Evolutionary conservation across 192 early-diverging fungal genomes (phyloP).

Genomic region (Coemansia sp.): DNA sequence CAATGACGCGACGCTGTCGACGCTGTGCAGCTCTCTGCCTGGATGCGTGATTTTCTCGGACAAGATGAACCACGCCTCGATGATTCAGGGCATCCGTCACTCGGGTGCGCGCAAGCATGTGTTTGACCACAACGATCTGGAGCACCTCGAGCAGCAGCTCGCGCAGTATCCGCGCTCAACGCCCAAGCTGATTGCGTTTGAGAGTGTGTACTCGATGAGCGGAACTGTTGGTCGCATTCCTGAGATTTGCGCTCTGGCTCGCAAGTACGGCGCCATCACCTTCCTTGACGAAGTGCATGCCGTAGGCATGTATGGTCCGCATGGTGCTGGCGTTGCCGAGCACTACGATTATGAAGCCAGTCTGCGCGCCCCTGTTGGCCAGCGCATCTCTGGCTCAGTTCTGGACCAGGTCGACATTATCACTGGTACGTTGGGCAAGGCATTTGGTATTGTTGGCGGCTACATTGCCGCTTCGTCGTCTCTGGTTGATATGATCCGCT

Average conservation of each 20-base stretch:
- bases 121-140: constrained; percentile 91
- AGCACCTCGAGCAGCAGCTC: constrained; percentile 82
- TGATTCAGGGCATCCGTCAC: constrained; percentile 97
- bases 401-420: constrained; percentile 92
- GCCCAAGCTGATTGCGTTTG: constrained; percentile 95
- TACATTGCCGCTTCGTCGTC: constrained; percentile 90
- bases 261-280: constrained; percentile 95
- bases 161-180: constrained; percentile 75
- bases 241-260: constrained; percentile 83
- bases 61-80: constrained; percentile 94
- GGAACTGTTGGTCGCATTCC: constrained; percentile 91
- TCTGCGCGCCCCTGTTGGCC: constrained; percentile 42
- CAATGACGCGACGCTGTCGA: constrained; percentile 94
- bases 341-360: constrained; percentile 84
- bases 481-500: constrained; percentile 92
- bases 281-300: constrained; percentile 98
- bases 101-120: constrained; percentile 84
- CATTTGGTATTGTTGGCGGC: constrained; percentile 95
- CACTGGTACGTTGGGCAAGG: constrained; percentile 96
- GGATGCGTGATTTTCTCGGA: constrained; percentile 94
- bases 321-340: constrained; percentile 92
- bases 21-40: constrained; percentile 83
- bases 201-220: constrained; percentile 97
- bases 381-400: constrained; percentile 56
- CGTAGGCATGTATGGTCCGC: constrained; percentile 98